These are phyloP conservation scores for Talaromyces sp. DNA, from an alignment of 2,329 filamentous ascomycete species.

Conservation along the genomic window DNA sequence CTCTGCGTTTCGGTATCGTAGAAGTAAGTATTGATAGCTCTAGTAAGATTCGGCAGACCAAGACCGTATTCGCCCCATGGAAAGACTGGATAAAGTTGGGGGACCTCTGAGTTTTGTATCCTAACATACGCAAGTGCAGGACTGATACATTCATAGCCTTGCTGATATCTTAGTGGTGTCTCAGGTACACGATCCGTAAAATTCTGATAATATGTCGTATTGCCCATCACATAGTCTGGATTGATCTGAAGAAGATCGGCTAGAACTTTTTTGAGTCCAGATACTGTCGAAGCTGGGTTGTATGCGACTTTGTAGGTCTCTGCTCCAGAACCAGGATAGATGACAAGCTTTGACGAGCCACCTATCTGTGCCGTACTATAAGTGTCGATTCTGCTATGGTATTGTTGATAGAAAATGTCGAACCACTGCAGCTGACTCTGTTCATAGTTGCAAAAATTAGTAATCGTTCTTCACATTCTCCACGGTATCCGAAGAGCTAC, in stretches of 20 bases:
- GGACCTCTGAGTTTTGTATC: background rate
- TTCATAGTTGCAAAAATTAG: background rate
- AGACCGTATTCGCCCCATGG: conserved; percentile 10
- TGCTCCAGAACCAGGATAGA: conserved; percentile 4
- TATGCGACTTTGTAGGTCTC: conserved; percentile 4
- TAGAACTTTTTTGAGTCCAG: background rate
- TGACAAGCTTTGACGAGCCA: background rate
- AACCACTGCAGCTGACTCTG: conserved; percentile 1
- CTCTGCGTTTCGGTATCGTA: background rate
- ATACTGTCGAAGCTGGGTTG: conserved; percentile 6
- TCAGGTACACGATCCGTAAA: background rate
- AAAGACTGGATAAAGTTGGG: background rate
- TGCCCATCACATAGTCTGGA: background rate
- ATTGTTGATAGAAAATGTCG: background rate
- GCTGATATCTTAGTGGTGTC: background rate
- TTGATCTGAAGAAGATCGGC: background rate
- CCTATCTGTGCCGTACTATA: background rate
- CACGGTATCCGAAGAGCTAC: background rate
- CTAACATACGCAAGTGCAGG: background rate
- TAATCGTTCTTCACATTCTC: background rate
- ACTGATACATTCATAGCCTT: background rate
- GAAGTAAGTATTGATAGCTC: conserved; percentile 2
- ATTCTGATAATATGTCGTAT: conserved; percentile 1
- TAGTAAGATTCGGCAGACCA: background rate
- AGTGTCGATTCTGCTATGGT: background rate